phyloP scores from a whole-genome alignment of 768 basidiomycete species.

The Russula brevipes region DNA sequence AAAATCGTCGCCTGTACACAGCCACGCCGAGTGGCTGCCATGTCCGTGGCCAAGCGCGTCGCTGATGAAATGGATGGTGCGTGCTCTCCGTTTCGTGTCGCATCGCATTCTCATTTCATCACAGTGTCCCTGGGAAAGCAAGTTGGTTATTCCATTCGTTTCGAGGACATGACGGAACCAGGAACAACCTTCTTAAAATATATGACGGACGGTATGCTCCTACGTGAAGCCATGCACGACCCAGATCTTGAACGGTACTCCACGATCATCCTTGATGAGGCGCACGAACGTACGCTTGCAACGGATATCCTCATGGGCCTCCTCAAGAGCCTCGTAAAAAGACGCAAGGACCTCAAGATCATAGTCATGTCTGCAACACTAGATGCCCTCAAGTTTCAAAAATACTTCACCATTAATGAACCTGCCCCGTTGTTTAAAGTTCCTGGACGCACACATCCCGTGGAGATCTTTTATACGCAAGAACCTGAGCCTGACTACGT shows the following conservation, averaged over 20 bases:
- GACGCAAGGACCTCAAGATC: slow-evolving; percentile 86
- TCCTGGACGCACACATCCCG: slow-evolving; percentile 89
- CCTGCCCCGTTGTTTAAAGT: slow-evolving; percentile 82
- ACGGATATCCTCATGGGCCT: slow-evolving; percentile 99
- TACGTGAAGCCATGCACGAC: slow-evolving; percentile 98
- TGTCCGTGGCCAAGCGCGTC: slow-evolving; percentile 97
- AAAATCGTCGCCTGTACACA: slow-evolving; percentile 97
- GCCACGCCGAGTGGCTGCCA: slow-evolving; percentile 92
- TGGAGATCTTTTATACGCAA: slow-evolving; percentile 92
- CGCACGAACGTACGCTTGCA: slow-evolving; percentile 95
- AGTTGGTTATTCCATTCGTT: slow-evolving; percentile 97
- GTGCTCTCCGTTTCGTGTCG: slow-evolving; percentile 31
- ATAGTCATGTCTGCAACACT: slow-evolving; percentile 99
- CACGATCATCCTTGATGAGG: slow-evolving; percentile 98
- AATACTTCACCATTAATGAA: slow-evolving; percentile 64
- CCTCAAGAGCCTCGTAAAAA: slow-evolving; percentile 76
- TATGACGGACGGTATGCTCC: slow-evolving; percentile 99
- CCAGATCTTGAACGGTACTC: slow-evolving; percentile 84
- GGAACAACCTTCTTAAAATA: slow-evolving; percentile 96
- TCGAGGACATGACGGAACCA: slow-evolving; percentile 91
- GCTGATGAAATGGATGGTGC: slow-evolving; percentile 98
- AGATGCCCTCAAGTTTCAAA: slow-evolving; percentile 94
- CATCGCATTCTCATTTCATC: slow-evolving; percentile 11
- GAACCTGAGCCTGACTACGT: slow-evolving; percentile 94
- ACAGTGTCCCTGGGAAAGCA: slow-evolving; percentile 87